Base-by-base conservation (phyloP, 169 alveolate genomes). In the Plasmodium gonderi region DNA sequence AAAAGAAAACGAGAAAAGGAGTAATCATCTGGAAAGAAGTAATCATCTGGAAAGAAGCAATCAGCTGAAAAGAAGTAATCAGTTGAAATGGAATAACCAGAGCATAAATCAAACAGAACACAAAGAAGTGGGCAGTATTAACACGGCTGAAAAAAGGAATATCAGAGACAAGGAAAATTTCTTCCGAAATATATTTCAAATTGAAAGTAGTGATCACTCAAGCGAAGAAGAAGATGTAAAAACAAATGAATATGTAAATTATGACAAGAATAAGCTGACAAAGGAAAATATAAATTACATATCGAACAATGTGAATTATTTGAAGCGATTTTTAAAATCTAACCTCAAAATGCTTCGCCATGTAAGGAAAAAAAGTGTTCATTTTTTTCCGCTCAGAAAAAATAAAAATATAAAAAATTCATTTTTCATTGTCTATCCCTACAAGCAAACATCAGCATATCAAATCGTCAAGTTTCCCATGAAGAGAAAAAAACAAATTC, bases 401-500 rank as follows among this genome's bases (percentile, higher is more conserved):
- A 72, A 85, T 67, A 85, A 85, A 26, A 60, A 72, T 38, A 31
- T 85, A 0, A 85, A 38, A 77, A 76, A 85, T n/a, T 74, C 47
- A 20, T 85, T 85, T 65, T 65, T 72, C 1, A 12, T 85, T 40
- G 31, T 85, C 11, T 51, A 75, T 6, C 79, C 92, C 11, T 75
- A 44, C 68, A 45, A 54, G 17, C 20, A 75, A 9, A 23, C 54
- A 11, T n/a, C 3, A 8, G 17, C 0, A 20, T 36, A 49, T n/a
- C 68, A 85, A 6, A 36, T 85, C 68, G 36, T 75, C 68, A 49
- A 31, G 31, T 11, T 74, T 54, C 29, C 85, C 3, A 44, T 75
- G 12, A 75, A 85, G 79, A 85, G 67, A 33, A 85, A 85, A 65
- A 85, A 74, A 67, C 68, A 75, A n/a, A 20, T 85, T 9, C 17